phyloP scores from a whole-genome alignment of 305 asterid genomes.

The Solanum hybrid region DNA sequence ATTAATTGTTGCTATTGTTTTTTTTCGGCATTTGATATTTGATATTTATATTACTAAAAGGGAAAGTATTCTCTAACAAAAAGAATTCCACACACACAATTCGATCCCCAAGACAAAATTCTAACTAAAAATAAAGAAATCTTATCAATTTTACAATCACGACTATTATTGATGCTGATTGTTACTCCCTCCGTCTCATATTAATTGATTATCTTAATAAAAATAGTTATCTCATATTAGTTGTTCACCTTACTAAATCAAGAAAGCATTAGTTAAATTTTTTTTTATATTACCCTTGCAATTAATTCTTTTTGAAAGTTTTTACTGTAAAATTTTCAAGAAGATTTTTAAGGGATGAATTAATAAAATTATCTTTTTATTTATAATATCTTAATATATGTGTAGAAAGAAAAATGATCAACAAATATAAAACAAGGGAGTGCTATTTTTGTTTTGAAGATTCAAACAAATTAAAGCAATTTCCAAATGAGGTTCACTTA shows the following conservation, averaged over 20 bases:
- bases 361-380: not conserved
- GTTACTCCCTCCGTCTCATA: not conserved
- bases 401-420: too few relatives aligned
- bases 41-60: not conserved
- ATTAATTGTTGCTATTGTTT: not conserved
- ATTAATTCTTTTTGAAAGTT: too few relatives aligned
- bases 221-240: not conserved
- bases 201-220: not conserved
- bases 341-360: fast-evolving
- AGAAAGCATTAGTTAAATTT: not conserved
- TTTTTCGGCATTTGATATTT: too few relatives aligned
- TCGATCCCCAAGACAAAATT: not conserved
- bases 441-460: not conserved
- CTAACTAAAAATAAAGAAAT: not conserved
- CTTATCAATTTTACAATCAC: not conserved
- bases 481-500: not conserved
- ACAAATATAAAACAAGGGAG: not conserved
- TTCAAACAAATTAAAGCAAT: not conserved
- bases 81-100: not conserved
- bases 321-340: too few relatives aligned
- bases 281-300: not conserved
- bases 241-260: too few relatives aligned
- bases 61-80: not conserved
- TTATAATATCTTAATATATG: not conserved
- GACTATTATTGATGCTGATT: not conserved